Conservation (phyloP, 495 filamentous ascomycete genomes). For the Penicillium silybi region DNA sequence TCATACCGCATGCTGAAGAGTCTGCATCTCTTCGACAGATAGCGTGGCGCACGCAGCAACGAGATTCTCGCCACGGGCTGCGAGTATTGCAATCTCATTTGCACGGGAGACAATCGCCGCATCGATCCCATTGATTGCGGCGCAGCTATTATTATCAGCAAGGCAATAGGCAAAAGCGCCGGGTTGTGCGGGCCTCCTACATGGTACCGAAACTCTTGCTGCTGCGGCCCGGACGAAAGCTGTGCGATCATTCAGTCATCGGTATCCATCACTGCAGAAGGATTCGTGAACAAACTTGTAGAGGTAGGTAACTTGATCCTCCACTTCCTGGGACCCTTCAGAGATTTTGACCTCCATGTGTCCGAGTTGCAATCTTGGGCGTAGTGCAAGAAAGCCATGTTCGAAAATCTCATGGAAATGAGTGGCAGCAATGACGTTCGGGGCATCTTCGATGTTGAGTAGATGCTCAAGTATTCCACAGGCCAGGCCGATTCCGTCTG, state of each 20-base stretch:
- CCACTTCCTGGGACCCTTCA: conserved; percentile 50
- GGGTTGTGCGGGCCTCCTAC: conserved; percentile 24
- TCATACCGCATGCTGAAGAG: conserved; percentile 60
- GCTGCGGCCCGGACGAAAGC: conserved; percentile 62
- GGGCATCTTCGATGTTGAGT: conserved; percentile 54
- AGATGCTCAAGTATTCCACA: conserved; percentile 78
- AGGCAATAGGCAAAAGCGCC: neutral
- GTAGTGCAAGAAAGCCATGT: conserved; percentile 55
- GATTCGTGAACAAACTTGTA: conserved; percentile 56
- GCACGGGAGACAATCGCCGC: conserved; percentile 69
- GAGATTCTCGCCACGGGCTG: conserved; percentile 70
- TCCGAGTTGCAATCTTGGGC: conserved; percentile 62
- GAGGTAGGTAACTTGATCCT: conserved; percentile 82
- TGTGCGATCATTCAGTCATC: conserved; percentile 21
- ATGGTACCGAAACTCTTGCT: conserved; percentile 79
- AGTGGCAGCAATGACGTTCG: conserved; percentile 83
- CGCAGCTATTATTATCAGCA: conserved; percentile 51
- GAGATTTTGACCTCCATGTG: conserved; percentile 88
- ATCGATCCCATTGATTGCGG: conserved; percentile 78
- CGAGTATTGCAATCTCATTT: conserved; percentile 65
- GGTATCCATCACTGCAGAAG: neutral
- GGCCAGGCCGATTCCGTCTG: conserved; percentile 83
- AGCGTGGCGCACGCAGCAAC: conserved; percentile 64
- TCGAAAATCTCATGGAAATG: conserved; percentile 97
- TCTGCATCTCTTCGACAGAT: conserved; percentile 53